Base-by-base conservation (phyloP, 1,284 basidiomycete species). In the Inonotus obliquus region DNA sequence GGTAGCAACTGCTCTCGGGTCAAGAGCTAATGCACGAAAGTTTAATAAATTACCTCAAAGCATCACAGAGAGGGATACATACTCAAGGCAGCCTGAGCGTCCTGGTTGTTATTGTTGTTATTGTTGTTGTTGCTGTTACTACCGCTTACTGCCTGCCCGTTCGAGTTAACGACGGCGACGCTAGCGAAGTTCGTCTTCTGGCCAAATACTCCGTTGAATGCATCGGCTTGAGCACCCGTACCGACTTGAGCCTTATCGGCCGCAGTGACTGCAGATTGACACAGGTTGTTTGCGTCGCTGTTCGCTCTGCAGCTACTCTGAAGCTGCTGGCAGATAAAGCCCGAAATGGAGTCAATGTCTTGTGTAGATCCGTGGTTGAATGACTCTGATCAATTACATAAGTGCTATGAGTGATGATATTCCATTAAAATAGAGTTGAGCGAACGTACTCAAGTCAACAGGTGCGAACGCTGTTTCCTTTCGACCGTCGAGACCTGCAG, bases 1-100 rank as follows among this genome's bases (percentile, higher is more conserved):
- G 19, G 62, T 61, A 19, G 75, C 74, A 61, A 82, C 74, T 25
- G 79, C 77, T 10, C 62, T 58, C 25, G 74, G 73, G 63, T 79
- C 74, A 54, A 81, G n/a, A 77, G 76, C 54, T 61, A 56, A 35
- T 11, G 9, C n/a, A 35, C 11, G 13, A 27, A 35, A 14, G 29
- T 1, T n/a, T 52, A 17, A 23, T 14, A 14, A 35, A 17, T 14
- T 35, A 13, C 4, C 32, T n/a, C 32, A 35, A 35, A 32, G 29
- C 5, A 2, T n/a, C 17, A 6, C 4, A 14, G 9, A 3, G 5
- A 35, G 5, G 11, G 21, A 52, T 29, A 35, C 56, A 32, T 32
- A 59, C 57, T 59, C 32, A 47, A 37, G 14, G 45, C 57, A 19
- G 57, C 37, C 32, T 59, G 57, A 9, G 25, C 25, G 48, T 59